phyloP scores from a whole-genome alignment of 2,329 filamentous ascomycete genomes.

The Dothidotthia symphoricarpi region DNA sequence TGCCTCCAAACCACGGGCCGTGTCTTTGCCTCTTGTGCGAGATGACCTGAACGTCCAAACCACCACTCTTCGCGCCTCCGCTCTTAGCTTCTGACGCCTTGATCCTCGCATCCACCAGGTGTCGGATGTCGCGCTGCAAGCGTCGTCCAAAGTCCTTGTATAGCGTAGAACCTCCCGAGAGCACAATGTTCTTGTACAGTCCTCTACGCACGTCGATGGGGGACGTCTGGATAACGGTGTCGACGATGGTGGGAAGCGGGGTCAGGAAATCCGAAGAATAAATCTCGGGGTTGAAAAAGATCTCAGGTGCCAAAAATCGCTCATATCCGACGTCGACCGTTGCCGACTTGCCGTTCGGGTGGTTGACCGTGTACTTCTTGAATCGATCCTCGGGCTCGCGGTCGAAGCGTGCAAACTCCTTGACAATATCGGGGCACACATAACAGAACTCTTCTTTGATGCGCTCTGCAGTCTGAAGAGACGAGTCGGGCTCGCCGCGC shows the following conservation, averaged over 20 bases:
- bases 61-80: slow-evolving; percentile 88
- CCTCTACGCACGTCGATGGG: slow-evolving; percentile 96
- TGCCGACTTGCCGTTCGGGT: slow-evolving; percentile 81
- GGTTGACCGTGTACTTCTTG: slow-evolving; percentile 81
- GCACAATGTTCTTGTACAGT: slow-evolving; percentile 98
- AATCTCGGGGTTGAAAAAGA: slow-evolving; percentile 99
- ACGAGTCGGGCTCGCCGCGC: slow-evolving; percentile 93
- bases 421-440: slow-evolving; percentile 97
- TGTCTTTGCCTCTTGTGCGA: slow-evolving; percentile 96
- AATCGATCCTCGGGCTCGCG: slow-evolving; percentile 82
- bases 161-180: slow-evolving; percentile 92
- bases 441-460: slow-evolving; percentile 99
- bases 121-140: slow-evolving; percentile 94
- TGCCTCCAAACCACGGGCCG: slow-evolving; percentile 97
- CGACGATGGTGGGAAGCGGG: slow-evolving; percentile 88
- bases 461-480: slow-evolving; percentile 92
- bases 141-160: slow-evolving; percentile 98
- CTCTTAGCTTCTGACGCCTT: slow-evolving; percentile 87
- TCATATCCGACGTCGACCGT: slow-evolving; percentile 95
- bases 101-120: slow-evolving; percentile 90
- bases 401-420: slow-evolving; percentile 94
- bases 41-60: slow-evolving; percentile 94
- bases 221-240: slow-evolving; percentile 94
- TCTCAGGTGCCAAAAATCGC: slow-evolving; percentile 95
- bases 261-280: slow-evolving; percentile 99